Evolutionary conservation across 164 flowering plant species (phyloP).

Genomic region (Cinnamomum chago): DNA sequence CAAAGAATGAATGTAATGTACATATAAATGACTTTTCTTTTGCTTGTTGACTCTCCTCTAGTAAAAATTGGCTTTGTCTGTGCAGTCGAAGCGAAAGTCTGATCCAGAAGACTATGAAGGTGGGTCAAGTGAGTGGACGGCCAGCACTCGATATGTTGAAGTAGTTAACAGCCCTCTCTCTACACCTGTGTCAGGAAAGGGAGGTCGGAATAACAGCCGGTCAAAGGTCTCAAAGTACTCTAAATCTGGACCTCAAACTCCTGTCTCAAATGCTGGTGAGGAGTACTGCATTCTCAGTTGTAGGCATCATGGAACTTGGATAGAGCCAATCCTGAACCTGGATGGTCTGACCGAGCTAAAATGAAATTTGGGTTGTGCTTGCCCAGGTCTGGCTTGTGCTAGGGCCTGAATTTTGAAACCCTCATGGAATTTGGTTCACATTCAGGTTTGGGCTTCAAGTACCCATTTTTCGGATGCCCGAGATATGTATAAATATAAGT

Average conservation of each 20-base stretch:
- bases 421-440: too few species aligned
- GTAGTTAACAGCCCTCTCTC: slow-evolving; percentile 27
- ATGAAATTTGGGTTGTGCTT: too few species aligned
- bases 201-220: slow-evolving; percentile 43
- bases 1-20: neutral
- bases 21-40: neutral
- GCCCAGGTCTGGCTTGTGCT: too few species aligned
- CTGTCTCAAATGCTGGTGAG: slow-evolving; percentile 62
- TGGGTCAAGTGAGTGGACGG: slow-evolving; percentile 34
- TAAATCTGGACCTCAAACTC: slow-evolving; percentile 55
- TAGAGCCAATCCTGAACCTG: too few species aligned
- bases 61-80: slow-evolving; percentile 7
- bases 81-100: slow-evolving; percentile 54
- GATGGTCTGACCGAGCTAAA: too few species aligned
- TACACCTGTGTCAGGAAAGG: slow-evolving; percentile 52
- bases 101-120: slow-evolving; percentile 34
- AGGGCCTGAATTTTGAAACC: too few species aligned
- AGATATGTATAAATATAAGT: too few species aligned
- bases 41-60: neutral
- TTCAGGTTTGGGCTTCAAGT: too few species aligned
- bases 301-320: too few species aligned
- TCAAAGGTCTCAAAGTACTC: slow-evolving; percentile 43
- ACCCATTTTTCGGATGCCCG: too few species aligned
- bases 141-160: slow-evolving; percentile 27
- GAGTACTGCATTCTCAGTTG: neutral